Conservation (phyloP, 2,329 filamentous ascomycete genomes). For the Fusarium clavum region DNA sequence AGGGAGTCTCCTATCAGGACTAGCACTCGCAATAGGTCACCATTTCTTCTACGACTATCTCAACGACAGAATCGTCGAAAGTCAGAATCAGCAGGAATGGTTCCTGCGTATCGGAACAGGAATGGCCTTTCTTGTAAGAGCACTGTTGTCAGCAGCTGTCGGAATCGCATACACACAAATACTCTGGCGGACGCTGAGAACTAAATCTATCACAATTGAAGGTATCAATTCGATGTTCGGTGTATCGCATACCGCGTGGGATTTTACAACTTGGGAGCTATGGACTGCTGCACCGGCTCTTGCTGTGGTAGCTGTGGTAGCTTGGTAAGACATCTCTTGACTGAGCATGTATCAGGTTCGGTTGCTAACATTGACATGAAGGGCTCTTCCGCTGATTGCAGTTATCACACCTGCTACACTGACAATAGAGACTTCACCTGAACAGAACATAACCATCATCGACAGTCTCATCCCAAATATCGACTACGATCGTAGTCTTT, state of each 20-base stretch:
- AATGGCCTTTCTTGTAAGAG: background rate
- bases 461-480: background rate
- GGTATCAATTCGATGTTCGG: constrained; percentile 9
- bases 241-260: background rate
- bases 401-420: constrained; percentile 10
- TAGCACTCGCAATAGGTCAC: background rate
- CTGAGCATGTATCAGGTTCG: no score
- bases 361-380: background rate
- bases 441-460: background rate
- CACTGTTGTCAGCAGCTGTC: constrained; percentile 1
- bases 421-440: fast-evolving
- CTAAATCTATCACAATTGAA: background rate
- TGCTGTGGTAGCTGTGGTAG: background rate
- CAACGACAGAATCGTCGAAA: background rate
- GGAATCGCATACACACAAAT: constrained; percentile 19
- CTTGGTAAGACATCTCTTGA: constrained; percentile 2
- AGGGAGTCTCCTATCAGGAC: background rate
- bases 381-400: constrained; percentile 7
- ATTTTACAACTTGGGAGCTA: background rate
- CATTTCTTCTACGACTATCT: constrained; percentile 15
- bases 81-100: constrained; percentile 22
- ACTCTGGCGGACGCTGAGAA: constrained; percentile 5
- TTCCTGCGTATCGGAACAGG: constrained; percentile 18
- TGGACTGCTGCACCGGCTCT: constrained; percentile 2
- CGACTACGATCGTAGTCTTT: background rate